These are phyloP conservation scores for Sophora flavescens DNA, from an alignment of 306 rosid genomes.

Conservation along the genomic window DNA sequence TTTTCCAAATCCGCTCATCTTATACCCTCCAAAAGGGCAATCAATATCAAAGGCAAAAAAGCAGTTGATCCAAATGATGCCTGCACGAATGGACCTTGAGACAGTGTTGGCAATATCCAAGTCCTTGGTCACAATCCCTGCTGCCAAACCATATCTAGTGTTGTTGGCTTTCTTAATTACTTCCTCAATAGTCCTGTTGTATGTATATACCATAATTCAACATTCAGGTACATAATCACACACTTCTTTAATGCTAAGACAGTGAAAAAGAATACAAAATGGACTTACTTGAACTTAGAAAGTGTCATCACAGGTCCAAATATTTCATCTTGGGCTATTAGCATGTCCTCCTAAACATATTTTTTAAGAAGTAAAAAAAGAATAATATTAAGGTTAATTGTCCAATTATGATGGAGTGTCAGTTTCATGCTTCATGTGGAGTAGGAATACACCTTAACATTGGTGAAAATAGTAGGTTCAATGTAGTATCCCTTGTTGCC, in stretches of 20 bases:
- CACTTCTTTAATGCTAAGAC: neutral
- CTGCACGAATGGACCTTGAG: conserved; percentile 84
- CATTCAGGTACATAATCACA: neutral
- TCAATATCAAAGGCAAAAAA: conserved; percentile 71
- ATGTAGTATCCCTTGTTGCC: conserved; percentile 83
- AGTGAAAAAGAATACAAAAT: neutral
- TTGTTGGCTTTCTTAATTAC: conserved; percentile 77
- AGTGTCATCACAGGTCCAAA: conserved; percentile 88
- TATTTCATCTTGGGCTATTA: conserved; percentile 78
- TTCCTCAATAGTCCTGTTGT: conserved; percentile 73
- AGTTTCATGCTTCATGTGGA: conserved; percentile 28
- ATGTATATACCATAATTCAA: conserved; percentile 22
- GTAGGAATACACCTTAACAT: conserved; percentile 65
- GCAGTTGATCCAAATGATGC: conserved; percentile 86
- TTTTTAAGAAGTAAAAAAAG: neutral
- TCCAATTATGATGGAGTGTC: neutral
- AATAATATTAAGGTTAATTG: neutral
- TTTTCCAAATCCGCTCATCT: conserved; percentile 90
- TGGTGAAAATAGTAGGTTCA: conserved; percentile 82
- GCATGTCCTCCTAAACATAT: conserved; percentile 71
- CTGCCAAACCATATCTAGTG: conserved; percentile 81
- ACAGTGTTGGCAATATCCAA: conserved; percentile 79
- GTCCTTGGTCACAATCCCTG: conserved; percentile 80
- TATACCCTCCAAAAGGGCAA: conserved; percentile 83
- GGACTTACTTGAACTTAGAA: conserved; percentile 82